A percentile compares a stretch with the other conserved stretches of the same genome.
These are phyloP conservation scores for Chrysochromulina parva DNA, from an alignment of 78 protist species.

Conservation along the genomic window DNA sequence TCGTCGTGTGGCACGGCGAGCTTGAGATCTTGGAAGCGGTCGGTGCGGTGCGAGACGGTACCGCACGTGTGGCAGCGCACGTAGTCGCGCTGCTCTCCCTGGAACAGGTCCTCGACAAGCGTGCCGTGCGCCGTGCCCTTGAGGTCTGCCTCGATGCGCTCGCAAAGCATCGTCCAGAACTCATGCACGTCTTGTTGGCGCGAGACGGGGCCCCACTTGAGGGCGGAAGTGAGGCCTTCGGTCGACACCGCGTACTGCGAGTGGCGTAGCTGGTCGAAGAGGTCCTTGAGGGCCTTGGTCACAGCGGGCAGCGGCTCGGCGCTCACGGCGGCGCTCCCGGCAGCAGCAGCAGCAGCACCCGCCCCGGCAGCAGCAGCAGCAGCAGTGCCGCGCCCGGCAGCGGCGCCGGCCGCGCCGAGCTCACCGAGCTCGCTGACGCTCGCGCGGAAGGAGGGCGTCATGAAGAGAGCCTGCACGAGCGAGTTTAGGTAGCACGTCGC, in stretches of 20 bases:
- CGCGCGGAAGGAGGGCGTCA: constrained; percentile 64
- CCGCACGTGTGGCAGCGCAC: not conserved
- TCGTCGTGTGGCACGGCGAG: too few relatives aligned
- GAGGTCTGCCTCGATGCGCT: constrained; percentile 40
- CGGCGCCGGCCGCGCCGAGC: not conserved
- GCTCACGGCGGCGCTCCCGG: not conserved
- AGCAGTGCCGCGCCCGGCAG: not conserved
- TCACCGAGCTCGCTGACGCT: not conserved
- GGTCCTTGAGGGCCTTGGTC: not conserved
- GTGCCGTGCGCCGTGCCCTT: not conserved
- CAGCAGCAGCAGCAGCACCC: not conserved
- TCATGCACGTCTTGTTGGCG: constrained; percentile 62
- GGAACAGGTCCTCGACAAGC: not conserved
- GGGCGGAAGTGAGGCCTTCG: not conserved
- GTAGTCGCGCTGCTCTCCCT: not conserved
- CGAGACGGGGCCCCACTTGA: not conserved
- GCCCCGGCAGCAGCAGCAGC: not conserved
- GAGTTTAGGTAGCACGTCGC: constrained; percentile 85
- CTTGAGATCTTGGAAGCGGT: not conserved
- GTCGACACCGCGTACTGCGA: not conserved
- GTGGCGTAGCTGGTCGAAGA: not conserved
- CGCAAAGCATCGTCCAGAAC: constrained; percentile 42
- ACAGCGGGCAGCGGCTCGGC: not conserved
- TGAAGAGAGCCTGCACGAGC: constrained; percentile 70
- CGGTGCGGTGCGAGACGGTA: not conserved